Base-by-base conservation (phyloP, 495 filamentous ascomycete genomes). In the Pyronema omphalodes region DNA sequence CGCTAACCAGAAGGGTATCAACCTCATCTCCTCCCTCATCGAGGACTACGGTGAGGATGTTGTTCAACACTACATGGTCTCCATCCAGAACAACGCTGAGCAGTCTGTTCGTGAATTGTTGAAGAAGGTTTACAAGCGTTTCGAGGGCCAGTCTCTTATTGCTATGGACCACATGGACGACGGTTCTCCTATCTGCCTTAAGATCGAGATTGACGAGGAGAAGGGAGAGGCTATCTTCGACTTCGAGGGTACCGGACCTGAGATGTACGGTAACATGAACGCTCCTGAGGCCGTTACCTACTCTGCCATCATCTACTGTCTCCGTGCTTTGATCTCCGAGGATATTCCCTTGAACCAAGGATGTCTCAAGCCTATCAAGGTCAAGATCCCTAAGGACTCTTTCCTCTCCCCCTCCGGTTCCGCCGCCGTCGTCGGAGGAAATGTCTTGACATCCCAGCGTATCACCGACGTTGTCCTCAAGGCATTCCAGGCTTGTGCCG, bases 291-390 rank as follows among this genome's bases (percentile, higher is more conserved):
- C 91, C 19, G 84, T 98, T 47, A 93, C 88, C 1, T 93, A 89
- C 70, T 86, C 80, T 9, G 91, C 91, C 47, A 94, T 96, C 61
- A 98, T 98, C 66, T 98, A 96, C 72, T 88, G 87, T 57, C 75
- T 98, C 17, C 82, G 91, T 17, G 88, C 83, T 67, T 79, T 98
- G 61, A 94, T 98, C 62, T 82, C 79, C 4, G 80, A 89, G 60
- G 89, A 95, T 65, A 93, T 98, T 29, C 91, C 91, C 0, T 76
- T 98, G 12, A 98, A 98, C 70, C 91, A 98, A 69, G 91, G 91
- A 58, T 98, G 91, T 58, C 73, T 98, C 9, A 80, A 77, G 41
- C 91, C 91, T 3, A 84, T 98, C 66, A 75, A 79, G 54, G 85
- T 98, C 63, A 76, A 75, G 41, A 93, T 96, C 43, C 91, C 91